A percentile compares a stretch with the other conserved stretches of the same genome.
These are phyloP conservation scores for Hortaea sp. DNA, from an alignment of 2,329 filamentous ascomycete genomes.

Conservation along the genomic window DNA sequence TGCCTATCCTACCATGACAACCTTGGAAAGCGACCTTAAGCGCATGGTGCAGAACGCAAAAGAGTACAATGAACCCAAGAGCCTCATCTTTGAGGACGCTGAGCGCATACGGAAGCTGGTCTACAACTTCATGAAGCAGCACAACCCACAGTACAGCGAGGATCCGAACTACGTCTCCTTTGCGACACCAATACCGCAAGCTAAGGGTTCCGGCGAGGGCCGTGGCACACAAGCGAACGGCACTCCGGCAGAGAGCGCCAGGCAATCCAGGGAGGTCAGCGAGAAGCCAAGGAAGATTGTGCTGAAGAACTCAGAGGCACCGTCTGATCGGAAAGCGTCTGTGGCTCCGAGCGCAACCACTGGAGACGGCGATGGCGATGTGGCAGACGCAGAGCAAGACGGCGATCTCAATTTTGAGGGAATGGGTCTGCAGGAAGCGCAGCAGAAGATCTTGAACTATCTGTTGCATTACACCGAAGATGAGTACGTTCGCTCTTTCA, in stretches of 20 bases:
- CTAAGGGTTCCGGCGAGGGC: constrained; percentile 17
- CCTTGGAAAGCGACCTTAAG: constrained; percentile 76
- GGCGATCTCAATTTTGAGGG: constrained; percentile 50
- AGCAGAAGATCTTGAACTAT: constrained; percentile 74
- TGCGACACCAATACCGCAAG: constrained; percentile 60
- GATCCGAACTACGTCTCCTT: constrained; percentile 58
- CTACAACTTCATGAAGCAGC: constrained; percentile 77
- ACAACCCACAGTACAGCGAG: constrained; percentile 71
- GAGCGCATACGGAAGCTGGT: constrained; percentile 78
- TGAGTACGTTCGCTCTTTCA: constrained; percentile 38
- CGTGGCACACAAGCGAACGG: constrained; percentile 3
- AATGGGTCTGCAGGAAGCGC: constrained; percentile 70
- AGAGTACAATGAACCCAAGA: constrained; percentile 66
- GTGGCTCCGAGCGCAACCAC: constrained; percentile 18
- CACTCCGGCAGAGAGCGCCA: constrained; percentile 8
- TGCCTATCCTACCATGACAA: constrained; percentile 60
- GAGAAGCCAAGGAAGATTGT: constrained; percentile 11
- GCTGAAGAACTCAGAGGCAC: constrained; percentile 16
- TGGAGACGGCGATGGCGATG: constrained; percentile 7
- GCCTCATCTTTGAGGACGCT: constrained; percentile 68
- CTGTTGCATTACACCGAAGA: constrained; percentile 58
- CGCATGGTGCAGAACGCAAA: constrained; percentile 83
- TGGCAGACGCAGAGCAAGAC: constrained; percentile 8
- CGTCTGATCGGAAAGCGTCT: constrained; percentile 20
- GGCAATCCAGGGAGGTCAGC: neutral